Evolutionary conservation across 306 rosid species (phyloP).

Genomic region (Acacia crassicarpa): DNA sequence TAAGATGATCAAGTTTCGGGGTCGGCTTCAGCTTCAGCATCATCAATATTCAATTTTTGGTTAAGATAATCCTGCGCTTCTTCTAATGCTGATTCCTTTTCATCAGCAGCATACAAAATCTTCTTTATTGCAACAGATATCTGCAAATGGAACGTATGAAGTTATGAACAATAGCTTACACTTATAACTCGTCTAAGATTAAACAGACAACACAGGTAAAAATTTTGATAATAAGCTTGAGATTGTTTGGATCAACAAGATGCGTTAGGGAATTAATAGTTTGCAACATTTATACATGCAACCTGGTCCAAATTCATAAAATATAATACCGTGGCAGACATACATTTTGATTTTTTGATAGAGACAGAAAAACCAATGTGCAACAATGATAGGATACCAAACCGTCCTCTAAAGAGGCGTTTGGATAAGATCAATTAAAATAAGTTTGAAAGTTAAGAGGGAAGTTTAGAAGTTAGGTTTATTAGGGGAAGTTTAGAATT

Average conservation of each 20-base stretch:
- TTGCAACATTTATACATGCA: not conserved
- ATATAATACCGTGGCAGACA: not conserved
- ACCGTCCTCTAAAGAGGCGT: no score
- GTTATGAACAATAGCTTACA: not conserved
- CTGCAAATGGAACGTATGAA: constrained; percentile 44
- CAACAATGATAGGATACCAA: no score
- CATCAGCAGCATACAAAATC: constrained; percentile 91
- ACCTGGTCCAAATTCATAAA: not conserved
- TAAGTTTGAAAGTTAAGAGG: no score
- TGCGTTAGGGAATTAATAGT: not conserved
- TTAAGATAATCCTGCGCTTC: constrained; percentile 81
- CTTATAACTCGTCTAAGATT: not conserved
- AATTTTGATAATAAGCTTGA: not conserved
- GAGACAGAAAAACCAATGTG: not conserved
- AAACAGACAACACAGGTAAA: constrained; percentile 1
- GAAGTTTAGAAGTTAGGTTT: no score
- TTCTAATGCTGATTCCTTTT: constrained; percentile 78
- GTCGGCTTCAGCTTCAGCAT: constrained; percentile 36
- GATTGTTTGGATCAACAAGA: constrained; percentile 7
- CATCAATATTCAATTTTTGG: constrained; percentile 30
- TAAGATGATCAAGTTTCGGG: constrained; percentile 34
- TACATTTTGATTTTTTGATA: not conserved
- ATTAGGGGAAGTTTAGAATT: no score
- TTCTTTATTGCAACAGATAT: constrained; percentile 79
- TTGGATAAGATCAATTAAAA: no score